These are phyloP conservation scores for Fusarium goolgardi DNA, from an alignment of 2,329 filamentous ascomycete species.

Conservation along the genomic window DNA sequence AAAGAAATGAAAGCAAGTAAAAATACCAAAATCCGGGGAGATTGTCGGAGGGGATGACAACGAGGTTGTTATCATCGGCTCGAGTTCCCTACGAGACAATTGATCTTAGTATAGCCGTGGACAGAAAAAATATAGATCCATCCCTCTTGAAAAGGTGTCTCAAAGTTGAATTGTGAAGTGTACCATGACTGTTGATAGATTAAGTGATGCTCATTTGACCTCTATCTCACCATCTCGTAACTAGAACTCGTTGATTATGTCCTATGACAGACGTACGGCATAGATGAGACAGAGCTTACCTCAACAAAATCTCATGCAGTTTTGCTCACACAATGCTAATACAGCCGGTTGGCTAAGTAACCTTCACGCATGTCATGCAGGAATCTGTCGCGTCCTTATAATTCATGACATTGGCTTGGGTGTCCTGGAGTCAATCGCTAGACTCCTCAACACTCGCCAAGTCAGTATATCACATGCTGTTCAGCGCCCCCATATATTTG, in stretches of 20 bases:
- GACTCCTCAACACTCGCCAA: not conserved
- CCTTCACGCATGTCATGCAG: not conserved
- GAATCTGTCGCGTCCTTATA: not conserved
- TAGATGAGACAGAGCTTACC: not conserved
- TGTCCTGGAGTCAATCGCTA: not conserved
- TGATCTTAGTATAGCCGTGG: conserved; percentile 44
- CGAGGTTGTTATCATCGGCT: conserved; percentile 37
- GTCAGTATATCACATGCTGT: conserved; percentile 2
- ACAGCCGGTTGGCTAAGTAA: not conserved
- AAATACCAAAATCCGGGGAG: conserved; percentile 43
- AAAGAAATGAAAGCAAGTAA: conserved; percentile 41
- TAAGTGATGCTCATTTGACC: too few relatives aligned
- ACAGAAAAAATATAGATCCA: conserved; percentile 42
- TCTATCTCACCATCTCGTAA: not conserved
- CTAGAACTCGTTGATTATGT: not conserved
- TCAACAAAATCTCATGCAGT: not conserved
- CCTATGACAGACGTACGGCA: not conserved
- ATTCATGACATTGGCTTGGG: conserved; percentile 19
- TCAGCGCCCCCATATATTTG: not conserved
- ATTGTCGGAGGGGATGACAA: conserved; percentile 43
- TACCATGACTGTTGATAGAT: not conserved
- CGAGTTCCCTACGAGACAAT: conserved; percentile 39
- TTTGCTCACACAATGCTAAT: not conserved
- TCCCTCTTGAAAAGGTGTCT: conserved; percentile 36
- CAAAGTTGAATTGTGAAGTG: not conserved